phyloP scores from a whole-genome alignment of 208 protist species.

The Acanthamoeba castellanii region DNA sequence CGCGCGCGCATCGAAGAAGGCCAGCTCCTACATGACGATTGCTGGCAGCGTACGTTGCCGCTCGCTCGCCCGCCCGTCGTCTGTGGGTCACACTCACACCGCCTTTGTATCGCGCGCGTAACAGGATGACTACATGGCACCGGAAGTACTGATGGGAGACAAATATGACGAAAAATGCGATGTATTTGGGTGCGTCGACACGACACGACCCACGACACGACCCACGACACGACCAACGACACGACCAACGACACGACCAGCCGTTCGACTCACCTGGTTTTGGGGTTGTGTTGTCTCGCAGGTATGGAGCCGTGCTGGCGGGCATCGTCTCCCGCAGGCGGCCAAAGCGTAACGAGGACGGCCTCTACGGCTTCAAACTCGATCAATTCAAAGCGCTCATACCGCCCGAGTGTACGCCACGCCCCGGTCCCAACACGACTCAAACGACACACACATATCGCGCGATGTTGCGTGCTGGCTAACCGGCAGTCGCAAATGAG shows the following conservation, averaged over 20 bases:
- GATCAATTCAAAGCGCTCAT: slow-evolving; percentile 32
- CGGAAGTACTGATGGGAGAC: slow-evolving; percentile 40
- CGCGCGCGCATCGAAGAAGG: neutral
- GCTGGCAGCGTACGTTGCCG: slow-evolving; percentile 10
- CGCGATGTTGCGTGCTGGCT: too few species aligned
- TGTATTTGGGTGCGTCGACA: slow-evolving; percentile 21
- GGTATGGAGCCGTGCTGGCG: slow-evolving; percentile 34
- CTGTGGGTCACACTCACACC: too few species aligned
- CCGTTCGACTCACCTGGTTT: too few species aligned
- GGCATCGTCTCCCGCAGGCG: neutral
- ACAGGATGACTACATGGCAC: slow-evolving; percentile 67
- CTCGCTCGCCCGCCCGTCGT: neutral
- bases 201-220: too few species aligned
- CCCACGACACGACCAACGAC: too few species aligned
- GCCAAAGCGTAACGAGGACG: slow-evolving; percentile 31
- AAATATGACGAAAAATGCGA: slow-evolving; percentile 73
- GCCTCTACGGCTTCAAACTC: slow-evolving; percentile 13
- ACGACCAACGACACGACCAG: too few species aligned
- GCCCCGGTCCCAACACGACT: neutral
- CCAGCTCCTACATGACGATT: slow-evolving; percentile 11
- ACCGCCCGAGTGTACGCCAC: slow-evolving; percentile 5
- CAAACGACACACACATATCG: neutral
- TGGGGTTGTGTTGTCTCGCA: neutral
- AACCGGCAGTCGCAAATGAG: too few species aligned
- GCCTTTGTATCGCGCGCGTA: neutral